These are phyloP conservation scores for Spiraea crenata DNA, from an alignment of 331 rosid species.

Conservation along the genomic window DNA sequence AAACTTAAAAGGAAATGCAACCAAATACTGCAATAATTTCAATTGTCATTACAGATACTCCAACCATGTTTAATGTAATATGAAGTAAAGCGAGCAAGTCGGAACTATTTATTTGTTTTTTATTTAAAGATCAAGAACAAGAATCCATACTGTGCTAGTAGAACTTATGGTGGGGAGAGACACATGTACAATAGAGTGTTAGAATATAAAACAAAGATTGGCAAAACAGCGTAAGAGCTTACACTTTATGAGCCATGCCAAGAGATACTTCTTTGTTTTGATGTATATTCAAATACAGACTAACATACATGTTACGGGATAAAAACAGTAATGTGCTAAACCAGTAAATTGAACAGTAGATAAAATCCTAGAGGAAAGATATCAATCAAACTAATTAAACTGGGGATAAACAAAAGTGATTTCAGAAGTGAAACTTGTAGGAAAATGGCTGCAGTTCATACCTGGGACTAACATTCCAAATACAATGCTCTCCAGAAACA, in stretches of 20 bases:
- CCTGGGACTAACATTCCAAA: slow-evolving; percentile 47
- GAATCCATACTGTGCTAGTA: neutral
- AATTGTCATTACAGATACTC: neutral
- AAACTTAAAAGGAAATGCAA: neutral
- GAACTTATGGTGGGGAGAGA: neutral
- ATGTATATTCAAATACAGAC: neutral
- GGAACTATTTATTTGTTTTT: too few relatives aligned
- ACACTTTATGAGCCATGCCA: neutral
- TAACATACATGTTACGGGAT: neutral
- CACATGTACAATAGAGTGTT: too few relatives aligned
- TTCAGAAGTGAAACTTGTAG: slow-evolving; percentile 4
- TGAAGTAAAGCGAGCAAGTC: too few relatives aligned
- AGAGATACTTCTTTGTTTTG: neutral
- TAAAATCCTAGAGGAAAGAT: neutral
- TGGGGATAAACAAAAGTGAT: neutral
- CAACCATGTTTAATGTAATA: neutral
- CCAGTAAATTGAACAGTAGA: neutral
- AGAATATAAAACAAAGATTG: too few relatives aligned
- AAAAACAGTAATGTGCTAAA: neutral
- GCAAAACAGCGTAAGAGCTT: too few relatives aligned
- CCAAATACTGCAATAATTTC: neutral
- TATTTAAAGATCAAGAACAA: too few relatives aligned
- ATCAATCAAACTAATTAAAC: neutral
- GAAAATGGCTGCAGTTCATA: slow-evolving; percentile 30
- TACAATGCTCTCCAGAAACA: slow-evolving; percentile 30